Base-by-base conservation (phyloP, 2,329 filamentous ascomycete species). In the Microsporum audouinii region DNA sequence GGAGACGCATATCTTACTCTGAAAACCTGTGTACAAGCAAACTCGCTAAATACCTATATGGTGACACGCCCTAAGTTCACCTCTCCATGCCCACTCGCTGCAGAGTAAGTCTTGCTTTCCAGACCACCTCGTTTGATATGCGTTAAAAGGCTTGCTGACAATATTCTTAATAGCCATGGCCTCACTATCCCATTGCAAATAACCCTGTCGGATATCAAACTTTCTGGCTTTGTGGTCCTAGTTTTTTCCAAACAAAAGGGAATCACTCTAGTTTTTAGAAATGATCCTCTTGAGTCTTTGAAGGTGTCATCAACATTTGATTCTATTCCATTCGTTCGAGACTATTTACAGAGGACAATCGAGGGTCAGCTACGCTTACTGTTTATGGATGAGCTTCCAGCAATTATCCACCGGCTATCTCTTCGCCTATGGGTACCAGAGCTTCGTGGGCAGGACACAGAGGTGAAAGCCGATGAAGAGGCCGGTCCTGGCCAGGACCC, bases 231-330 rank as follows among this genome's bases (percentile, higher is more conserved):
- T 73, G 95, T 99, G 67, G 96, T 99, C 62, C 76, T 99, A 57
- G 94, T 99, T 64, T 99, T 99, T 73, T 97, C 92, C 2, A 92
- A 91, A 72, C 91, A 96, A 76, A 99, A 99, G 72, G 94, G 94
- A 23, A 82, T 99, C 61, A 99, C 94, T 1, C 81, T 99, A 56
- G 94, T 99, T 51, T 99, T 99, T 73, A 87, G 94, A 68, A 97
- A 99, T 82, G 94, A 99, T 72, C 94, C 94, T 3, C 84, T 99
- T 64, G 94, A 99, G 73, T 96, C 92, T 3, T 85, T 99, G 70
- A 97, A 96, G 78, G 94, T 99, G 66, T 97, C 92, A 0, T 97
- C 92, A 67, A 99, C 94, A 51, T 99, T 99, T 75, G 94, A 99
- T 77, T 96, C 92, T 10, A 99, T 99, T 69, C 92, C 94, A 51